Evolutionary conservation across 371 early-diverging fungal species (phyloP).

Genomic region (Lichtheimia ramosa): DNA sequence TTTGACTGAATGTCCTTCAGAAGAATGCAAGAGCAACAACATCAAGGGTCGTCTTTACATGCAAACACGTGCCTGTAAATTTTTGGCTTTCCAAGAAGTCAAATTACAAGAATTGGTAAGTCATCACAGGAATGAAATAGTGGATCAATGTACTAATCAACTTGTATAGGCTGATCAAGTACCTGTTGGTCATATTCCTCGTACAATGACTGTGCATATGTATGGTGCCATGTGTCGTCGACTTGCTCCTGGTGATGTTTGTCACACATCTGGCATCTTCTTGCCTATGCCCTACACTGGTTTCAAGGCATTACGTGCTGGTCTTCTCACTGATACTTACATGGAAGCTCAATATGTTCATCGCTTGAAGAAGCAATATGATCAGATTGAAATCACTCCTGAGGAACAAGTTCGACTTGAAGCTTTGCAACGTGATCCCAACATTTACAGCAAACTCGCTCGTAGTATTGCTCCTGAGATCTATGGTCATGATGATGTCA

Average conservation of each 20-base stretch:
- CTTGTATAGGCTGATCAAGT: constrained; percentile 87
- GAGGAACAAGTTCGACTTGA: constrained; percentile 65
- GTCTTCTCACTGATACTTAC: constrained; percentile 95
- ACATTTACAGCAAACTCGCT: constrained; percentile 85
- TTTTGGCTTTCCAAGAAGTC: constrained; percentile 94
- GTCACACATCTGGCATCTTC: constrained; percentile 89
- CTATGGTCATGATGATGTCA: constrained; percentile 96
- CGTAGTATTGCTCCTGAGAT: constrained; percentile 97
- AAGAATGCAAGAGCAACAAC: constrained; percentile 83
- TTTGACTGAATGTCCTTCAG: constrained; percentile 87
- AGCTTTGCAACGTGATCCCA: constrained; percentile 65
- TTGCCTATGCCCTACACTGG: constrained; percentile 96
- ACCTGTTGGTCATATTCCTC: constrained; percentile 98
- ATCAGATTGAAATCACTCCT: constrained; percentile 71
- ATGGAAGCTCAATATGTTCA: constrained; percentile 87
- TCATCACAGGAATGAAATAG: background rate
- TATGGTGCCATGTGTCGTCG: constrained; percentile 83
- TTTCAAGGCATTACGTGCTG: constrained; percentile 90
- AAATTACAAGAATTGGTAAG: constrained; percentile 91
- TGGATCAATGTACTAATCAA: background rate
- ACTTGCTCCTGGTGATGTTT: constrained; percentile 92
- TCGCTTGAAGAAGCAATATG: constrained; percentile 88
- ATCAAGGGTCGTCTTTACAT: constrained; percentile 87
- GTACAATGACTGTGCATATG: constrained; percentile 91
- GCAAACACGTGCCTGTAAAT: constrained; percentile 96